Base-by-base conservation (phyloP, 768 basidiomycete genomes). In the Lactarius deliciosus region DNA sequence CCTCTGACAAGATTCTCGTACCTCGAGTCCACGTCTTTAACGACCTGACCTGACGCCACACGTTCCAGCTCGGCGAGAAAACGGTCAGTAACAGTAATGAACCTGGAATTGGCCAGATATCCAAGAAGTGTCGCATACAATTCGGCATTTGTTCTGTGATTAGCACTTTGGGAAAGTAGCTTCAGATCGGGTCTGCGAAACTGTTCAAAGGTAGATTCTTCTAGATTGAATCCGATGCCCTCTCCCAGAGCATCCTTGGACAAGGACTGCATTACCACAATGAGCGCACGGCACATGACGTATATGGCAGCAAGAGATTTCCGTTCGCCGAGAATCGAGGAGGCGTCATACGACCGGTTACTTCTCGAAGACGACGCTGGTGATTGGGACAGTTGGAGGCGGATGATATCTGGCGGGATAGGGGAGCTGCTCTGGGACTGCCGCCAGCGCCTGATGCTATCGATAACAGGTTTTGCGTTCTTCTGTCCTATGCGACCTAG, bases 21-120 rank as follows among this genome's bases (percentile, higher is more conserved):
- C 72, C 85, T 90, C 68, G 84, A 83, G 70, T 96, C 94, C 47
- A 81, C 78, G 69, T 96, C 95, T 73, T 92, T 94, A 0, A 86
- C 81, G 5, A 93, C 85, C 64, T 91, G 89, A 1, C 86, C 88
- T n/a, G 83, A 81, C 18, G 87, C 83, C 9, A 94, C 81, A 34
- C 91, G 91, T 6, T 80, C 81, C 40, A 98, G 80, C 72, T 96
- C 95, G 1, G 83, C 82, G 60, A 95, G 77, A 75, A 96, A 98
- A 0, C 93, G 86, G 77, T 97, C 94, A 4, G 92, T 94, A n/a
- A 98, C 92, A 65, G 89, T 95, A 70, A 90, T 81, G 71, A 98
- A 98, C 61, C 94, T 93, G 64, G 92, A 80, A 71, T 86, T 88
- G 1, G 94, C 89, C 63, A 96, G 79, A 71, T 91, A 86, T 2